Evolutionary conservation across 2,329 filamentous ascomycete genomes (phyloP), one percentile per base, ranked within the genome.

Genomic region (Ascochyta rabiei): DNA sequence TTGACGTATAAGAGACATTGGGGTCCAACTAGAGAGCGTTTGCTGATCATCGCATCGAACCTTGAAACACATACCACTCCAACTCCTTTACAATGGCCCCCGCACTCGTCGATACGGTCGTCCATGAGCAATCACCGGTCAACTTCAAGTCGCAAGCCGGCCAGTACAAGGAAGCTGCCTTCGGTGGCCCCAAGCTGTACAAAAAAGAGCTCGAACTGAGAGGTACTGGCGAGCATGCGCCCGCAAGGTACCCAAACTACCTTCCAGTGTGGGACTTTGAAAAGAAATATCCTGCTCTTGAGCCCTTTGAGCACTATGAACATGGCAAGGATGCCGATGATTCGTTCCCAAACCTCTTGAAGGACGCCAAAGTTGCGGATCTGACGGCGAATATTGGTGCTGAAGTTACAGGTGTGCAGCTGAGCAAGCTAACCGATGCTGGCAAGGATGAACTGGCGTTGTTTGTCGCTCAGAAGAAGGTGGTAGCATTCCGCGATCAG

Each of bases 381-480:
- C 76, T 93, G 33, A 91, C 89, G 1, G 88, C 89, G 1, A 86
- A 84, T 41, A 92, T 90, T 61, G 90, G 90, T 52, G 85, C 87
- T 15, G 89, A 92, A 68, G 79, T 93, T 28, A 80, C 77, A 4
- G 89, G 88, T 33, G 78, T 93, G 26, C 89, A 93, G 74, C 78
- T 93, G 26, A 89, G 85, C 76, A 81, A 82, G 58, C 81, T 93
- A 12, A 85, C 79, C 48, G 76, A 86, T 38, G 85, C 86, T 15
- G 89, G 86, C 48, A 91, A 91, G 70, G 87, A 93, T 66, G 87
- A 93, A 72, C 81, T 93, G 5, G 89, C 90, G 1, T 84, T 88
- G 19, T 86, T 89, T 59, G 88, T 92, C 10, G 87, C 90, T 10
- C 82, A 91, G 76, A 85, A 89, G 68, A 92, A 91, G 69, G 89